Evolutionary conservation across 208 protist species (phyloP), one percentile per base, ranked within the genome.

Genomic region (Wallacemonas rigidus): DNA sequence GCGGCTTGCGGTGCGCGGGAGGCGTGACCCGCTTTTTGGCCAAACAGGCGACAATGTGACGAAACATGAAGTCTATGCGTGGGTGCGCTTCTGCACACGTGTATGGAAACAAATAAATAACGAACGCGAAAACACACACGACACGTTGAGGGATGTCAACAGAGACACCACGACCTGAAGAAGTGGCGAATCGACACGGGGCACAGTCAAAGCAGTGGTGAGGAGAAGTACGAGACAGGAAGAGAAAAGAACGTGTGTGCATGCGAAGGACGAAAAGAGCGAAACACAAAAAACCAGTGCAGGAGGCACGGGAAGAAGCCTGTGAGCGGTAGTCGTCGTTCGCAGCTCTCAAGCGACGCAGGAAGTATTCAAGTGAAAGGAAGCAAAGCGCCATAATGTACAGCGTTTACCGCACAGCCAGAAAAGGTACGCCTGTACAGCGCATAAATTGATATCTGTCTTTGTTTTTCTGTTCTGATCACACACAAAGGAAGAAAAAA

Each of bases 11-110:
- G 51, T 69, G 75, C 67, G 73, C 15, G 1, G 63, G 67, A 45
- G 81, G 76, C 43, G 72, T 60, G 15, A 45, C 45, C 58, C 72
- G 73, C 51, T 71, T 78, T 40, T 76, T 76, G 41, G 63, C 68
- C 54, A 72, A 36, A 3, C 8, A 40, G 12, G 44, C 68, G 39
- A 51, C 7, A 12, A 43, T 40, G 8, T 58, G 50, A 11, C 68
- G 68, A 53, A 72, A 63, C 68, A 72, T 72, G 68, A 8, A n/a
- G 14, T 38, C n/a, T 58, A 58, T 38, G 53, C 11, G 53, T 58
- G 14, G 11, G 6, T 58, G 9, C 26, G 53, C 11, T 7, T 62
- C 17, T 62, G 35, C n/a, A 9, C 38, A 12, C 26, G 17, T 26
- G 56, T 62, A 41, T 44, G 36, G 7, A 15, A 62, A 39, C 54